Percentiles rank a stretch among this genome's conserved stretches.
Evolutionary conservation across 208 protist species (phyloP).

Genomic region (Trypanosoma melophagium): DNA sequence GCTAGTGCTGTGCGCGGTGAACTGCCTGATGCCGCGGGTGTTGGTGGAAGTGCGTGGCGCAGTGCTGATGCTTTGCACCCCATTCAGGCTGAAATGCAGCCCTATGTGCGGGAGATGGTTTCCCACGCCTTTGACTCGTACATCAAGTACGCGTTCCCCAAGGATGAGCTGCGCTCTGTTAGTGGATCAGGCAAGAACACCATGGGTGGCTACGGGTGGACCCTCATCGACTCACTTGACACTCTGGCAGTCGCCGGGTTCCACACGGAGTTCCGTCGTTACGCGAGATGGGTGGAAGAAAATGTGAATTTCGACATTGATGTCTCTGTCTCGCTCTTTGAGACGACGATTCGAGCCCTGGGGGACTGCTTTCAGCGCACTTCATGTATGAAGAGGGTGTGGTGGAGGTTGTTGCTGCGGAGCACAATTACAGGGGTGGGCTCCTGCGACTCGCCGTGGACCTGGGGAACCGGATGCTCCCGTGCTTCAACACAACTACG

Average conservation of each 20-base stretch:
- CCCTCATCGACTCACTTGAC: slow-evolving; percentile 86
- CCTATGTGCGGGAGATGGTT: slow-evolving; percentile 83
- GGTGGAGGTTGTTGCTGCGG: slow-evolving; percentile 31
- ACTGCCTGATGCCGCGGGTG: background rate
- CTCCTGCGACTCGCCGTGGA: slow-evolving; percentile 61
- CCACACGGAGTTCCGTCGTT: slow-evolving; percentile 38
- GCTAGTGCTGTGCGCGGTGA: background rate
- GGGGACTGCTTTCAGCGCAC: slow-evolving; percentile 77
- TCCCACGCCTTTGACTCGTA: slow-evolving; percentile 82
- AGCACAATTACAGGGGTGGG: slow-evolving; percentile 53
- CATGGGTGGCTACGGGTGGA: slow-evolving; percentile 64
- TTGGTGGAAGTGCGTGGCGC: slow-evolving; percentile 8
- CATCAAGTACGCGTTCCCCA: slow-evolving; percentile 87
- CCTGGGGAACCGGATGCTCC: slow-evolving; percentile 50
- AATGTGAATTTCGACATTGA: slow-evolving; percentile 69
- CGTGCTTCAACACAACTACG: slow-evolving; percentile 78
- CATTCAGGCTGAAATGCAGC: slow-evolving; percentile 44
- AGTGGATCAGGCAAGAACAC: slow-evolving; percentile 42
- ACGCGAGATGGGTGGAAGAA: slow-evolving; percentile 55
- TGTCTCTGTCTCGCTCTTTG: slow-evolving; percentile 79
- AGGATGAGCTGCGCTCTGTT: slow-evolving; percentile 81
- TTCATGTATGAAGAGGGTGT: slow-evolving; percentile 63
- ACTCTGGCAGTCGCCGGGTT: slow-evolving; percentile 47
- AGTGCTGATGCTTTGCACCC: slow-evolving; percentile 26
- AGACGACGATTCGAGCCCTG: slow-evolving; percentile 81